Conservation (phyloP, 371 early-diverging fungal genomes). For the Sporodiniella umbellata region DNA sequence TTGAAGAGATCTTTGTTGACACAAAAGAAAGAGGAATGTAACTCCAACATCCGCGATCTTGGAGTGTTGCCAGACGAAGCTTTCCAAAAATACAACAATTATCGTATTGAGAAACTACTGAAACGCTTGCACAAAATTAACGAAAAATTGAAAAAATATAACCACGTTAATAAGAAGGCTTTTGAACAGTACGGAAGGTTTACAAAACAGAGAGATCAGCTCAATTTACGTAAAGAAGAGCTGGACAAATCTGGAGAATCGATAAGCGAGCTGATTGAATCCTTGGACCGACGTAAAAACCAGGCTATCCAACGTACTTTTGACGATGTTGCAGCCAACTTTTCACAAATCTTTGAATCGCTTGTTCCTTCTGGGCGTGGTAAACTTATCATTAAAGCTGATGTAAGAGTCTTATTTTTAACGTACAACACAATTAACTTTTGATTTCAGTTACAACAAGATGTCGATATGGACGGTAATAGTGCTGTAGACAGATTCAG, state of each 20-base stretch:
- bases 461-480: constrained; percentile 47
- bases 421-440: no score
- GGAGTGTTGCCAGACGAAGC: constrained; percentile 97
- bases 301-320: constrained; percentile 97
- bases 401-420: no score
- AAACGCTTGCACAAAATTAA: constrained; percentile 78
- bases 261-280: constrained; percentile 83
- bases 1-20: constrained; percentile 71
- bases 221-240: constrained; percentile 81
- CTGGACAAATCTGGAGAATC: constrained; percentile 81
- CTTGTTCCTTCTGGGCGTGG: constrained; percentile 92
- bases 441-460: constrained; percentile 24
- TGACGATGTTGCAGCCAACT: constrained; percentile 85
- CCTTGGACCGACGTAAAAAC: constrained; percentile 93
- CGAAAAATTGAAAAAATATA: constrained; percentile 81
- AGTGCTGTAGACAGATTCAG: constrained; percentile 73
- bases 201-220: constrained; percentile 82
- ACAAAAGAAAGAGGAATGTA: constrained; percentile 86
- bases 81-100: constrained; percentile 65
- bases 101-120: constrained; percentile 55
- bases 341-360: constrained; percentile 84
- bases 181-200: constrained; percentile 95
- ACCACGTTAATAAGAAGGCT: constrained; percentile 97
- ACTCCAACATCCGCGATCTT: constrained; percentile 85
- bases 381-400: constrained; percentile 77